phyloP scores from a whole-genome alignment of 2,329 filamentous ascomycete genomes.

The Chaetomium olivaceum region DNA sequence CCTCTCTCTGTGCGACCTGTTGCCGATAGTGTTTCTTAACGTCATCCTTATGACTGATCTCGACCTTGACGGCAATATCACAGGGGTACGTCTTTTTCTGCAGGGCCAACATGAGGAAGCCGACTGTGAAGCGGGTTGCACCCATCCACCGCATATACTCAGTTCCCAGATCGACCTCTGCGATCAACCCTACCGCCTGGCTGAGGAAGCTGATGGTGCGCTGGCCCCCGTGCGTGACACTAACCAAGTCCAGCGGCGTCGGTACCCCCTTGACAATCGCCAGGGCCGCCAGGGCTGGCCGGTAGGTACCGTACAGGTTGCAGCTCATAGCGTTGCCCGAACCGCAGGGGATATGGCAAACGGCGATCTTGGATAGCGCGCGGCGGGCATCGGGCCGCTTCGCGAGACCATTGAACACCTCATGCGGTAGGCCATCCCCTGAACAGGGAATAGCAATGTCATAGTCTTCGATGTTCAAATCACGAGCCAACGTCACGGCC shows the following conservation, averaged over 20 bases:
- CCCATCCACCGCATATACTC: constrained; percentile 96
- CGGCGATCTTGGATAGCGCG: constrained; percentile 74
- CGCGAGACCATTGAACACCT: constrained; percentile 91
- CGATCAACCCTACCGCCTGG: constrained; percentile 85
- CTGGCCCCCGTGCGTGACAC: constrained; percentile 76
- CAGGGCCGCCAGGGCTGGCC: constrained; percentile 73
- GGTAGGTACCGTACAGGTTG: constrained; percentile 82
- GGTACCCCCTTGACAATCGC: constrained; percentile 83
- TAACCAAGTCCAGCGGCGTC: constrained; percentile 83
- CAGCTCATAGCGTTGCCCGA: constrained; percentile 92
- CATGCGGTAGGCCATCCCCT: constrained; percentile 87
- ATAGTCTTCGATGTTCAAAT: constrained; percentile 74
- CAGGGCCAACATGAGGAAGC: constrained; percentile 75
- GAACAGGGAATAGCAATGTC: constrained; percentile 89
- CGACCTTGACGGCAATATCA: constrained; percentile 82
- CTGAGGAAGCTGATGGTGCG: constrained; percentile 85
- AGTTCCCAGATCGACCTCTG: constrained; percentile 85
- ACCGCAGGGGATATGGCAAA: constrained; percentile 87
- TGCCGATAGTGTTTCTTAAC: constrained; percentile 70
- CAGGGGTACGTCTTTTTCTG: constrained; percentile 81
- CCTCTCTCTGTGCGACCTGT: constrained; percentile 6
- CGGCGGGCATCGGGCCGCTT: constrained; percentile 71
- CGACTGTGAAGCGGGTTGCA: constrained; percentile 77
- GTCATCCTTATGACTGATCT: constrained; percentile 70
- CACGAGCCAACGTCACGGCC: constrained; percentile 72